phyloP scores from a whole-genome alignment of 768 basidiomycete species.

The Trametes elegans region DNA sequence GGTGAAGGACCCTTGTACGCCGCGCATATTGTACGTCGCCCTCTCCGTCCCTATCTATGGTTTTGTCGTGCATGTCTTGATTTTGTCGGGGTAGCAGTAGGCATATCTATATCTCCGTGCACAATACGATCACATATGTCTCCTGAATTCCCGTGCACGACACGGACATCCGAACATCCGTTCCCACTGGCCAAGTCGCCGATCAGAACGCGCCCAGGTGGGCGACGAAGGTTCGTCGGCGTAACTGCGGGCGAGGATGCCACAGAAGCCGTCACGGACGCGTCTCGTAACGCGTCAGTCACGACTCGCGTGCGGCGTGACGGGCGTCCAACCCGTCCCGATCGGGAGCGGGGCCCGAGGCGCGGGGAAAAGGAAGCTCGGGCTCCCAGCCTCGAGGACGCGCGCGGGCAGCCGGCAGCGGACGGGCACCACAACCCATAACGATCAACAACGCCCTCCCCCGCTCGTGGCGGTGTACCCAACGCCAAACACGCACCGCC shows the following conservation, averaged over 20 bases:
- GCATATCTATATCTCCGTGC: neutral
- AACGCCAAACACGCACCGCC: neutral
- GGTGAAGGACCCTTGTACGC: constrained; percentile 11
- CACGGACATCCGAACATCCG: neutral
- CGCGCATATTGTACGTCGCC: constrained; percentile 8
- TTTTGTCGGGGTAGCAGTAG: neutral
- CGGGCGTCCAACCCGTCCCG: neutral
- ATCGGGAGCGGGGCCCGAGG: neutral
- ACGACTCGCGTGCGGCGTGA: neutral
- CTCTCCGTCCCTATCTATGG: neutral
- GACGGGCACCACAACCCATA: neutral
- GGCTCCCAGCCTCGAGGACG: neutral
- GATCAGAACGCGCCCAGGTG: neutral
- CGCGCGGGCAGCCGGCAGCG: neutral
- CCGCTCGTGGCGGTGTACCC: neutral
- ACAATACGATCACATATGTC: neutral
- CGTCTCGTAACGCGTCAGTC: constrained; percentile 12
- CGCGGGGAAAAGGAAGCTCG: neutral
- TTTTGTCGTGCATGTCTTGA: neutral
- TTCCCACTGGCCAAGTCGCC: constrained; percentile 4
- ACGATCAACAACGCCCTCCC: neutral
- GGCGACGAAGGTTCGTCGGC: neutral
- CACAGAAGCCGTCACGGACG: constrained; percentile 3
- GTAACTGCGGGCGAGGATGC: neutral
- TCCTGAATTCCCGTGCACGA: neutral